Evolutionary conservation across 805 yeast genomes (phyloP).

Genomic region (Candida sanyiensis): DNA sequence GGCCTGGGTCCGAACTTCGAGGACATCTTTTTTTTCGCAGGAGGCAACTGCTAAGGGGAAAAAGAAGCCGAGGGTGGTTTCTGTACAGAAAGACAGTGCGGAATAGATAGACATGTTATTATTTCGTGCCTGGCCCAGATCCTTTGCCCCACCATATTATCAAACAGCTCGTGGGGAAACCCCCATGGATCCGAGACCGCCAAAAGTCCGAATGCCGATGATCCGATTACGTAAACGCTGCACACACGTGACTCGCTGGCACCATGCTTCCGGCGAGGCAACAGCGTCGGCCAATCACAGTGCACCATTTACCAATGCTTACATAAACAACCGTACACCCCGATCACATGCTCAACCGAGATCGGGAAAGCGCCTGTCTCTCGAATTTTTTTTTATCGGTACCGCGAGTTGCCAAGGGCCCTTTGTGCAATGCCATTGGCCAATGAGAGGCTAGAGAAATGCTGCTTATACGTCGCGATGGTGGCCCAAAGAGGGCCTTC

Average conservation of each 20-base stretch:
- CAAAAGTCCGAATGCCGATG: background rate
- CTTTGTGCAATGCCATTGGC: background rate
- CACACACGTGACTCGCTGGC: background rate
- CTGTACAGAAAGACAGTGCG: no score
- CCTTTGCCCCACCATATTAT: conserved; percentile 1
- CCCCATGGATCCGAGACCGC: conserved; percentile 1
- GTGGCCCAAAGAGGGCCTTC: background rate
- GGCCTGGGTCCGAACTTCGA: no score
- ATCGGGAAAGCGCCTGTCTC: conserved; percentile 1
- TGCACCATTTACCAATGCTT: background rate
- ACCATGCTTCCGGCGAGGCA: conserved; percentile 1
- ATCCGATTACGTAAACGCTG: background rate
- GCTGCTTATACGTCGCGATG: conserved; percentile 4
- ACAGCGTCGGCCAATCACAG: background rate
- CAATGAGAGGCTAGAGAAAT: conserved; percentile 5
- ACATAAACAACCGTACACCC: conserved; percentile 1
- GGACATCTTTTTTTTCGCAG: no score
- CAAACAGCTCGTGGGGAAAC: no score
- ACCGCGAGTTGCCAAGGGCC: conserved; percentile 5
- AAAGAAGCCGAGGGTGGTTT: no score
- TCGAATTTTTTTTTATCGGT: conserved; percentile 3
- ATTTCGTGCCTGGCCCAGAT: no score
- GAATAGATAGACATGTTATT: no score
- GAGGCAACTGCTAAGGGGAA: no score
- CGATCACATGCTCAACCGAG: background rate